These are phyloP conservation scores for Penstemon newberryi DNA, from an alignment of 257 asterid genomes.

Conservation along the genomic window DNA sequence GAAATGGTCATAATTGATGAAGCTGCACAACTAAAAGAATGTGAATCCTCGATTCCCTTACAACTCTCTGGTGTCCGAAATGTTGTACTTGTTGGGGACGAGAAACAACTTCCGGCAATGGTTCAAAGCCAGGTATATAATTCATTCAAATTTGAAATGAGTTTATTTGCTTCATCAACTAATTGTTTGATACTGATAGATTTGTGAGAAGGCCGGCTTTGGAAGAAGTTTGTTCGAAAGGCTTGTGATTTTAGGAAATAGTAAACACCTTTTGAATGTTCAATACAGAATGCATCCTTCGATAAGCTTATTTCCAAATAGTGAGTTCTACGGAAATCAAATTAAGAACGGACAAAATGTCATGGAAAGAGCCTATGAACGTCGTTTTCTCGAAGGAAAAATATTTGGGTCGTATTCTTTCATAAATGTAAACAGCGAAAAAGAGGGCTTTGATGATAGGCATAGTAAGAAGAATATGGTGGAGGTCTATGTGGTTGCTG, in stretches of 20 bases:
- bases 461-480: too few relatives aligned
- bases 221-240: too few relatives aligned
- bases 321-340: conserved; percentile 50
- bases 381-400: conserved; percentile 42
- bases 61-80: conserved; percentile 62
- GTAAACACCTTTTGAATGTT: conserved; percentile 53
- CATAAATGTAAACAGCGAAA: conserved; percentile 31
- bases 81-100: conserved; percentile 72
- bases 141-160: conserved; percentile 51
- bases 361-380: conserved; percentile 30
- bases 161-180: conserved; percentile 57
- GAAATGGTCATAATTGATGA: too few relatives aligned
- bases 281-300: conserved; percentile 85
- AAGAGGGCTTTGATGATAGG: too few relatives aligned
- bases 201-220: too few relatives aligned
- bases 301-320: conserved; percentile 68
- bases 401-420: conserved; percentile 60
- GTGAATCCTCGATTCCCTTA: conserved; percentile 66
- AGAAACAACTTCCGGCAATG: too few relatives aligned
- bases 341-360: conserved; percentile 59
- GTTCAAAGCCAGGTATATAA: too few relatives aligned
- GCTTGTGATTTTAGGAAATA: not conserved
- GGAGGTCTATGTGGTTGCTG: too few relatives aligned
- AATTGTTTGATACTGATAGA: not conserved
- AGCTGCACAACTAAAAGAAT: conserved; percentile 86